Evolutionary conservation across 2,329 filamentous ascomycete species (phyloP).

Genomic region (Aureobasidium subglaciale): DNA sequence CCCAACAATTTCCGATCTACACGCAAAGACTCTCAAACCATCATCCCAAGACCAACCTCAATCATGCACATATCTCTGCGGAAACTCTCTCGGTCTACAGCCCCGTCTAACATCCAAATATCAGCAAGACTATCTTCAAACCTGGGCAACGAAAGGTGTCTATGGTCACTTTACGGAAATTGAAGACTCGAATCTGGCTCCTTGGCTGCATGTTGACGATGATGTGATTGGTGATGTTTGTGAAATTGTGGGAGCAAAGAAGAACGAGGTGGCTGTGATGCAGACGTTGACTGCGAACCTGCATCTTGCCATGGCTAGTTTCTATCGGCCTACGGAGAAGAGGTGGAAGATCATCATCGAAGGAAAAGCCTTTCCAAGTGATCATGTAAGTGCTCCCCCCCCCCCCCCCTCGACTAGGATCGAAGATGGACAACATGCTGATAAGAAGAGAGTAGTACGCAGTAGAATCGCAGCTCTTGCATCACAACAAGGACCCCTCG

Average conservation of each 20-base stretch:
- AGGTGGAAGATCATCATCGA: constrained; percentile 79
- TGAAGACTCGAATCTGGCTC: constrained; percentile 58
- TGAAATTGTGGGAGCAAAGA: constrained; percentile 64
- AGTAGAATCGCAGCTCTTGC: constrained; percentile 70
- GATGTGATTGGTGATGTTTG: constrained; percentile 63
- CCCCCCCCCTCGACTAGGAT: background rate
- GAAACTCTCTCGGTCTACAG: constrained; percentile 83
- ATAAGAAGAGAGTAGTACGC: constrained; percentile 54
- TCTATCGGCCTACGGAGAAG: constrained; percentile 63
- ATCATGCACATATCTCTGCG: constrained; percentile 71
- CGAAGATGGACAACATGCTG: background rate
- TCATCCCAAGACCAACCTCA: constrained; percentile 23
- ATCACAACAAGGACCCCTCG: constrained; percentile 60
- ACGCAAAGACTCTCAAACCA: constrained; percentile 38
- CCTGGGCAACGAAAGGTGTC: constrained; percentile 79
- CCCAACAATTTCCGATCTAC: constrained; percentile 65
- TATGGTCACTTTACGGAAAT: constrained; percentile 72
- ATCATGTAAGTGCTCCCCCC: constrained; percentile 51
- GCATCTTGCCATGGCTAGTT: constrained; percentile 75
- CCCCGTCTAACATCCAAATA: constrained; percentile 60
- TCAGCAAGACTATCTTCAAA: constrained; percentile 66
- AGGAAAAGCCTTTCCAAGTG: constrained; percentile 82
- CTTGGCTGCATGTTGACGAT: constrained; percentile 75
- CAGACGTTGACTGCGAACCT: constrained; percentile 77
- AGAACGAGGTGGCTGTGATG: constrained; percentile 78